phyloP scores from a whole-genome alignment of 805 yeast species.

The Wickerhamomyces chaumierensis region DNA sequence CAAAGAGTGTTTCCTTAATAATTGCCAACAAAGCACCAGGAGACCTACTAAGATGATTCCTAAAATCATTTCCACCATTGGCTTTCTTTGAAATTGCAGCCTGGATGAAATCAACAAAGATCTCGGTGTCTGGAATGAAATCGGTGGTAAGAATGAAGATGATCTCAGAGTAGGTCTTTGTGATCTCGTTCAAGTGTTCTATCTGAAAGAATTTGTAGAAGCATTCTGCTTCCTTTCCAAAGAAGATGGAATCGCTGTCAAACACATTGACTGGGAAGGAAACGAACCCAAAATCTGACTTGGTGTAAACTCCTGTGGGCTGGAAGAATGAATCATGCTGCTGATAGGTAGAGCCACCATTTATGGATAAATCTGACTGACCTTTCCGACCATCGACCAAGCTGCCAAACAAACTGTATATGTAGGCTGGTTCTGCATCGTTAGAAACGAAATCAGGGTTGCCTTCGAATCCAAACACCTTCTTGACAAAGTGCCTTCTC shows the following conservation, averaged over 20 bases:
- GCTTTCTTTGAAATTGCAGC: no score
- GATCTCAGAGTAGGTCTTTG: neutral
- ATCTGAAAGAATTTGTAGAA: neutral
- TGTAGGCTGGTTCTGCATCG: neutral
- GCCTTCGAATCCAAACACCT: neutral
- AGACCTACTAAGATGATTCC: neutral
- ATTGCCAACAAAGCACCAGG: neutral
- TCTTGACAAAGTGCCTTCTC: neutral
- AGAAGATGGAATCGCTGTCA: neutral
- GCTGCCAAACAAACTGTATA: neutral
- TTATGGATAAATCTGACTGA: neutral
- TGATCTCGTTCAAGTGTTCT: neutral
- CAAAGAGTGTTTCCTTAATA: neutral
- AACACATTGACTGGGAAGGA: neutral
- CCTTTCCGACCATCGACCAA: neutral
- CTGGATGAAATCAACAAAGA: neutral
- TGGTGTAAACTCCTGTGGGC: neutral
- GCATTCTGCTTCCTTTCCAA: neutral
- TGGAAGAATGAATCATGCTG: neutral
- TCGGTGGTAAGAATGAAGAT: neutral
- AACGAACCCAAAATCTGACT: neutral
- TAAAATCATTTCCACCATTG: neutral
- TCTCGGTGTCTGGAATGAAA: neutral
- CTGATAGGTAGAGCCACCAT: neutral
- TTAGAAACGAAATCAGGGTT: neutral